Evolutionary conservation across 1,284 basidiomycete species (phyloP).

Genomic region (Mrakiaceae sp.): DNA sequence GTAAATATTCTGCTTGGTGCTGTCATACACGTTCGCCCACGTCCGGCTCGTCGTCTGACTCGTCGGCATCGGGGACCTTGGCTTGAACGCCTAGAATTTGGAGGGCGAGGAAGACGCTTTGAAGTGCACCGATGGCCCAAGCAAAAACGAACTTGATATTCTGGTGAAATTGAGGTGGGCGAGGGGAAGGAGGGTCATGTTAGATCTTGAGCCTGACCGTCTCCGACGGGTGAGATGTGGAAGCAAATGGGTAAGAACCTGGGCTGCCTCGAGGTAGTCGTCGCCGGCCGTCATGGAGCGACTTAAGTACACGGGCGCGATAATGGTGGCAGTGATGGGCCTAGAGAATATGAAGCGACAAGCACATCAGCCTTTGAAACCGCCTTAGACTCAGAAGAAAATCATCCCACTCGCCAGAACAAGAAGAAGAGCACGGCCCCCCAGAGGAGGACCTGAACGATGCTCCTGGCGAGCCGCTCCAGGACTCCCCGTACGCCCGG

Average conservation of each 20-base stretch:
- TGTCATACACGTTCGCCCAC: too few relatives aligned
- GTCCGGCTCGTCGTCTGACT: too few relatives aligned
- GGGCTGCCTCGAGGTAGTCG: background rate
- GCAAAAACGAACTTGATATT: slow-evolving; percentile 12
- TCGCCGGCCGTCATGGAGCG: slow-evolving; percentile 1
- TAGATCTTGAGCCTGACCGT: background rate
- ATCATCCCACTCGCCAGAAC: slow-evolving; percentile 1
- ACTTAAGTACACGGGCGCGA: slow-evolving; percentile 15
- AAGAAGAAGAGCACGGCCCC: slow-evolving; percentile 12
- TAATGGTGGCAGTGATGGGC: slow-evolving; percentile 14
- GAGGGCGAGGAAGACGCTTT: slow-evolving; percentile 14
- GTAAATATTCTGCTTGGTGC: too few relatives aligned
- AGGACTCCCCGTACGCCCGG: slow-evolving; percentile 4
- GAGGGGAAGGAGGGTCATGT: background rate
- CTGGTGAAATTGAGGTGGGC: background rate
- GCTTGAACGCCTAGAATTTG: slow-evolving; percentile 4
- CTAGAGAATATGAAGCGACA: background rate
- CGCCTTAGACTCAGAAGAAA: background rate
- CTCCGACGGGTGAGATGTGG: background rate
- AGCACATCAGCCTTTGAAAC: background rate
- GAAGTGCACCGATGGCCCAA: slow-evolving; percentile 15
- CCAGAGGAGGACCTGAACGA: slow-evolving; percentile 8
- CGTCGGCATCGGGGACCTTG: too few relatives aligned
- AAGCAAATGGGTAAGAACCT: background rate
- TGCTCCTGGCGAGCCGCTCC: slow-evolving; percentile 1